A percentile compares a stretch with the other conserved stretches of the same genome.
Conservation (phyloP, 176 grass and related monocot genomes). For the Eleusine indica region DNA sequence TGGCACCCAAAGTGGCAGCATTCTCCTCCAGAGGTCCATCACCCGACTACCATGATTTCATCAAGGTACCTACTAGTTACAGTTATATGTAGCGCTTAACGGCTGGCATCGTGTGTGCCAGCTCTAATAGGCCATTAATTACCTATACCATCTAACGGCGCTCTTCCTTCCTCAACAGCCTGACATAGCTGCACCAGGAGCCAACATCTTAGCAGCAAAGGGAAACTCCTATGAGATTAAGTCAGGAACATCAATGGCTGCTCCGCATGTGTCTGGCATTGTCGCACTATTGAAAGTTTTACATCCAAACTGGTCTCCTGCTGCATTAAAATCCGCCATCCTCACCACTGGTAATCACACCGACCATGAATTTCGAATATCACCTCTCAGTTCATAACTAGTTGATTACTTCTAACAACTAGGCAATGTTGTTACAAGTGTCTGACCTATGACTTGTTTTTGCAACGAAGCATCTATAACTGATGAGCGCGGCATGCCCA, state of each 20-base stretch:
- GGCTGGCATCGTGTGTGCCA: background rate
- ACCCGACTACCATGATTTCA: background rate
- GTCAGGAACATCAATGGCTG: conserved; percentile 41
- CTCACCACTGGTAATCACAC: conserved; percentile 26
- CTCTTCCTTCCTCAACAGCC: background rate
- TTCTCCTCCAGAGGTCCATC: conserved; percentile 45
- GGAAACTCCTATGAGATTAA: background rate
- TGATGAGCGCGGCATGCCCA: conserved; percentile 42
- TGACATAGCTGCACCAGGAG: conserved; percentile 45
- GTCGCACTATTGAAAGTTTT: conserved; percentile 17
- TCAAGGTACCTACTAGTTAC: conserved; percentile 22
- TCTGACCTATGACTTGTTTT: background rate
- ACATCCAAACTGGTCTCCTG: conserved; percentile 39
- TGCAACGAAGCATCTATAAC: conserved; percentile 40
- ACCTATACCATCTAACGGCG: background rate
- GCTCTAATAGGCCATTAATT: background rate
- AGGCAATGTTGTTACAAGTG: background rate
- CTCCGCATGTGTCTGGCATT: conserved; percentile 32
- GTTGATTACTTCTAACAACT: background rate
- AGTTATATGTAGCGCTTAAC: background rate
- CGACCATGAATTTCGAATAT: too few species aligned
- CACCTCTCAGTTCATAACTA: background rate
- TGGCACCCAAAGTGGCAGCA: conserved; percentile 24
- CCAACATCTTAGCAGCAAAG: conserved; percentile 36
- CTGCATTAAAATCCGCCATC: conserved; percentile 29